These are phyloP conservation scores for Oxytropis ochrocephala DNA, from an alignment of 306 rosid species.

Conservation along the genomic window DNA sequence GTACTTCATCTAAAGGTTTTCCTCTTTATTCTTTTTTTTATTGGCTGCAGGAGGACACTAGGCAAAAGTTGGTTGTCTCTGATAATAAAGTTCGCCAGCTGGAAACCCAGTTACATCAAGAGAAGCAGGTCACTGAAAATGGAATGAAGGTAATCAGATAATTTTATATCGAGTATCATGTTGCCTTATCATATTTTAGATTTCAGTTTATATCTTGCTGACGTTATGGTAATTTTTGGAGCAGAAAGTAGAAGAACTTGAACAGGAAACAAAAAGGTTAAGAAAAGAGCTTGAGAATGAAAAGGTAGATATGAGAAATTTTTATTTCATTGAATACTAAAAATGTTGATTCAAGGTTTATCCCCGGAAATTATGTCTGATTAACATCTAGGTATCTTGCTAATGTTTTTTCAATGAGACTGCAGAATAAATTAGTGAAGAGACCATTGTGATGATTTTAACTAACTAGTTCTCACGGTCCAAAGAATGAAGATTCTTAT, in stretches of 20 bases:
- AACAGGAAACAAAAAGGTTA: slow-evolving; percentile 49
- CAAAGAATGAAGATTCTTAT: background rate
- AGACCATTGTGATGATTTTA: background rate
- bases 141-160: slow-evolving; percentile 46
- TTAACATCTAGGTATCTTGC: slow-evolving; percentile 1
- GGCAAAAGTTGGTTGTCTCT: slow-evolving; percentile 74
- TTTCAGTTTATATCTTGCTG: slow-evolving; percentile 19
- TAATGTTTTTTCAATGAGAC: slow-evolving; percentile 8
- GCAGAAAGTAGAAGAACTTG: slow-evolving; percentile 80
- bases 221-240: slow-evolving; percentile 28
- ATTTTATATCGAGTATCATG: background rate
- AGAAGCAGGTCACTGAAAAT: slow-evolving; percentile 56
- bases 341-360: background rate
- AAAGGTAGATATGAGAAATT: slow-evolving; percentile 64
- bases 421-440: background rate
- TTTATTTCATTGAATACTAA: slow-evolving; percentile 7
- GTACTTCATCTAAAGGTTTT: background rate
- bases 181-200: background rate
- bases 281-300: slow-evolving; percentile 78
- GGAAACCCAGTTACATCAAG: slow-evolving; percentile 65
- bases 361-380: background rate
- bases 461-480: background rate
- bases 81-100: slow-evolving; percentile 85
- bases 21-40: slow-evolving; percentile 21
- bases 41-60: slow-evolving; percentile 72